Conservation (phyloP, 2,329 filamentous ascomycete species). For the Clonostachys byssicola region DNA sequence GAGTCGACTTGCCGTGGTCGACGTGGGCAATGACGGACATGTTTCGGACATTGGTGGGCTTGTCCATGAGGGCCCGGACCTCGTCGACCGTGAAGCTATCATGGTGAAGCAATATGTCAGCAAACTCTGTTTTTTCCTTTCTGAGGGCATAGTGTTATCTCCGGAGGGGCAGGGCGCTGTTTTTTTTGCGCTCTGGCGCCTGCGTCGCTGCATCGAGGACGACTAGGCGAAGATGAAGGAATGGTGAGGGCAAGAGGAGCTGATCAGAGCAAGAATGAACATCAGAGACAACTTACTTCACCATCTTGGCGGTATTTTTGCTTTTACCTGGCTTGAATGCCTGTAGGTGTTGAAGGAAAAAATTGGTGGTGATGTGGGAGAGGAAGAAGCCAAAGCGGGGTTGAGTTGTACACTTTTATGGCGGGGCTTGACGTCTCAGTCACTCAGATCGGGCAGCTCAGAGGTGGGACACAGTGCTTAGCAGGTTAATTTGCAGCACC, state of each 20-base stretch:
- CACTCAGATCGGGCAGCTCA: background rate
- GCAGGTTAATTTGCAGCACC: too few species aligned
- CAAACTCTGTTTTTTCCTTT: conserved; percentile 6
- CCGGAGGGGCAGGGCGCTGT: too few species aligned
- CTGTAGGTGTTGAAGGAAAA: conserved; percentile 23
- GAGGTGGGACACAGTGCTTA: background rate
- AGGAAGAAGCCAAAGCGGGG: conserved; percentile 32
- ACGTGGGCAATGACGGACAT: conserved; percentile 99
- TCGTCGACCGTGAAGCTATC: conserved; percentile 96
- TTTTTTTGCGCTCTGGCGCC: too few species aligned
- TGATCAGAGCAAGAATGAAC: background rate
- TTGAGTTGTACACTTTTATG: too few species aligned
- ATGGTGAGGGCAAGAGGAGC: conserved; percentile 3
- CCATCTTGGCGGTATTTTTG: conserved; percentile 90
- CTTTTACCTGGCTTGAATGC: conserved; percentile 33
- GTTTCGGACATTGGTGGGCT: conserved; percentile 77
- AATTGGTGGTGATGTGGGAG: conserved; percentile 9
- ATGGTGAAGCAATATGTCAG: conserved; percentile 41
- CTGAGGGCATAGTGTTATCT: too few species aligned
- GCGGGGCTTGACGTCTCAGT: conserved; percentile 27
- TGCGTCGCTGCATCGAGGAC: background rate
- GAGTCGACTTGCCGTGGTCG: conserved; percentile 99
- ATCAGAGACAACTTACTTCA: conserved; percentile 74
- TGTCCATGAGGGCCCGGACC: conserved; percentile 76
- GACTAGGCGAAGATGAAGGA: conserved; percentile 1